These are phyloP conservation scores for Tephrocybe sp. DNA, from an alignment of 768 basidiomycete genomes.

Conservation along the genomic window DNA sequence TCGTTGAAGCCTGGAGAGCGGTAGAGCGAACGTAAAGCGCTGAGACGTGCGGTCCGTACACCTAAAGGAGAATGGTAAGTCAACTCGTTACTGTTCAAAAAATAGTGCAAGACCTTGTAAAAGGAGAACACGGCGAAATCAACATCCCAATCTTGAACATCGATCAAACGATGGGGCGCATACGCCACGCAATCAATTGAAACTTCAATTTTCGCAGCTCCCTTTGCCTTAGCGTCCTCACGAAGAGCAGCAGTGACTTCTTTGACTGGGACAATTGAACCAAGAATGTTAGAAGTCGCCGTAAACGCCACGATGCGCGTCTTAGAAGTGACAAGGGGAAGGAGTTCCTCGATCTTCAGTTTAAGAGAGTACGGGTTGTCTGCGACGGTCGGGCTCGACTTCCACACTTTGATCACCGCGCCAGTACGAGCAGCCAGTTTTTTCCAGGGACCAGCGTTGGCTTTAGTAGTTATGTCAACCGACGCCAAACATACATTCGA, in stretches of 20 bases:
- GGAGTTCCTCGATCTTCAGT: conserved; percentile 50
- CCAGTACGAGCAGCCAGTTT: conserved; percentile 59
- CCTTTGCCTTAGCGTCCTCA: conserved; percentile 45
- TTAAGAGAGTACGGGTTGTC: conserved; percentile 67
- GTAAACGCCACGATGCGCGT: conserved; percentile 75
- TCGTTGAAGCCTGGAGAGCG: conserved; percentile 48
- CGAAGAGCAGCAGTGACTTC: conserved; percentile 51
- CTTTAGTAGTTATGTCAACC: conserved; percentile 27
- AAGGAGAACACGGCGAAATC: conserved; percentile 71
- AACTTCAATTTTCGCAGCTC: conserved; percentile 61
- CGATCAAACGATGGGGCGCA: conserved; percentile 68
- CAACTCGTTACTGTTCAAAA: neutral
- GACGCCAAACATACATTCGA: neutral
- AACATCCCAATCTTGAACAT: conserved; percentile 75
- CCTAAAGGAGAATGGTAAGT: conserved; percentile 31
- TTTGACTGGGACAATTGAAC: conserved; percentile 60
- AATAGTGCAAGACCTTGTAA: conserved; percentile 59
- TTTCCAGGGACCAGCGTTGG: conserved; percentile 78
- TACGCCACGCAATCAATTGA: conserved; percentile 79
- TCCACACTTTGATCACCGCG: conserved; percentile 59
- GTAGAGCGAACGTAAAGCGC: conserved; percentile 56
- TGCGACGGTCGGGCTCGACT: conserved; percentile 39
- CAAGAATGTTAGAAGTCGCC: conserved; percentile 75
- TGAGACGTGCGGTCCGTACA: conserved; percentile 74
- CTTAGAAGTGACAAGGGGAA: conserved; percentile 58